Base-by-base conservation (phyloP, 345 rosid species). In the Linum usitatissimum region DNA sequence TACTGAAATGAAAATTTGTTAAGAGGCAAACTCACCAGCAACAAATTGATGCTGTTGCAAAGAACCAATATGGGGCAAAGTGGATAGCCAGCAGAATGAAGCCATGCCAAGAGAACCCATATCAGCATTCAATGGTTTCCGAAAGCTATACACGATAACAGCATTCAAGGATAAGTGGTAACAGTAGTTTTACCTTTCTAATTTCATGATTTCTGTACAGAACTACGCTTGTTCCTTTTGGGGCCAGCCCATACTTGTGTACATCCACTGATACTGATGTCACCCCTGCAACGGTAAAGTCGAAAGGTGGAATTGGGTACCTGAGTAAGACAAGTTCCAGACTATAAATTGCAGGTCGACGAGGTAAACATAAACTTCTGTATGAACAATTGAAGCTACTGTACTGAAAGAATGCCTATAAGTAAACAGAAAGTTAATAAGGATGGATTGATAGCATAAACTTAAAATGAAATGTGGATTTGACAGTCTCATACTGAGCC, bases 231-330 rank as follows among this genome's bases (percentile, higher is more conserved):
- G 99, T 93, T 70, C 96, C 99, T 78, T 90, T 87, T 28, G 94
- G 99, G 64, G 97, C 99, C 77, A 93, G 70, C 21, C 99, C 99
- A 77, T 90, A 93, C 68, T 87, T 90, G 79, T 87, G 99, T 63
- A 90, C 96, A 69, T 93, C 99, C 40, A 77, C 86, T 6, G 97
- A 93, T 55, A 90, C 74, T 45, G 97, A 93, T 64, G 97, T 93
- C 45, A 90, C 96, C 68, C 99, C 97, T 74, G 66, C 77, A 63
- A 93, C 88, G 60, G 86, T 62, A 72, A 93, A 93, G 78, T 93
- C 99, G 77, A 86, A 93, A 57, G 94, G 80, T 57, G 86, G 94
- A 71, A 93, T 77, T 6, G 83, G 87, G 64, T 85, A 87, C 83
- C 94, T 90, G 72, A 39, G 66, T 74, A 58, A 62, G 59, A 60